phyloP scores from a whole-genome alignment of 805 yeast genomes.

The Kazachstania kunashirensis region DNA sequence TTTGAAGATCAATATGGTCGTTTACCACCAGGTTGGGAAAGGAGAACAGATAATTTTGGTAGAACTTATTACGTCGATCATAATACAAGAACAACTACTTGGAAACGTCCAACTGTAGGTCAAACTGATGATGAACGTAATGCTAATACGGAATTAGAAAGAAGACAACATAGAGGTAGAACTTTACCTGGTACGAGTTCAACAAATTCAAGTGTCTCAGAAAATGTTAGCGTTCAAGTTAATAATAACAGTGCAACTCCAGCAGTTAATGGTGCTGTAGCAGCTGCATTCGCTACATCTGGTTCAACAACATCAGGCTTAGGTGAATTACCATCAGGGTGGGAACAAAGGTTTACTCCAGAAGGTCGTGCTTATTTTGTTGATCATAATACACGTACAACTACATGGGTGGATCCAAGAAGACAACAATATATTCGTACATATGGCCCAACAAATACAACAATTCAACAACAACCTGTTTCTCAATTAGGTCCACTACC shows the following conservation, averaged over 20 bases:
- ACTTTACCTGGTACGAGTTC: conserved; percentile 62
- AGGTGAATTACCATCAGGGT: conserved; percentile 95
- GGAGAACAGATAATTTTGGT: conserved; percentile 95
- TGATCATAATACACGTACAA: conserved; percentile 98
- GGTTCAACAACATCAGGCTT: conserved; percentile 90
- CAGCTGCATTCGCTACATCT: conserved; percentile 56
- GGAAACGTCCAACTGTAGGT: conserved; percentile 90
- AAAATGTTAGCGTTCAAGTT: conserved; percentile 33
- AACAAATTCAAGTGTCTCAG: conserved; percentile 9
- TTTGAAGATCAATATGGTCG: conserved; percentile 96
- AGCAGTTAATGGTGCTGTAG: conserved; percentile 43
- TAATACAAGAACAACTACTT: conserved; percentile 95
- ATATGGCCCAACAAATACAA: conserved; percentile 74
- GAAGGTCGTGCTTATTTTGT: conserved; percentile 98
- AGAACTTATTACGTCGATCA: conserved; percentile 97
- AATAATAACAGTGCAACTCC: conserved; percentile 39
- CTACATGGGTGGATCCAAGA: conserved; percentile 99
- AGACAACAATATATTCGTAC: conserved; percentile 97
- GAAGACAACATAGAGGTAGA: conserved; percentile 84
- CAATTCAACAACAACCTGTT: conserved; percentile 96
- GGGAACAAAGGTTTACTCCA: conserved; percentile 98
- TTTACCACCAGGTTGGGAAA: conserved; percentile 98
- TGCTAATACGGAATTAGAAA: conserved; percentile 71
- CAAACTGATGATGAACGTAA: conserved; percentile 64
- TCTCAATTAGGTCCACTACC: conserved; percentile 97